Conservation (phyloP, 768 basidiomycete genomes). For the Boletus eberwhitei region DNA sequence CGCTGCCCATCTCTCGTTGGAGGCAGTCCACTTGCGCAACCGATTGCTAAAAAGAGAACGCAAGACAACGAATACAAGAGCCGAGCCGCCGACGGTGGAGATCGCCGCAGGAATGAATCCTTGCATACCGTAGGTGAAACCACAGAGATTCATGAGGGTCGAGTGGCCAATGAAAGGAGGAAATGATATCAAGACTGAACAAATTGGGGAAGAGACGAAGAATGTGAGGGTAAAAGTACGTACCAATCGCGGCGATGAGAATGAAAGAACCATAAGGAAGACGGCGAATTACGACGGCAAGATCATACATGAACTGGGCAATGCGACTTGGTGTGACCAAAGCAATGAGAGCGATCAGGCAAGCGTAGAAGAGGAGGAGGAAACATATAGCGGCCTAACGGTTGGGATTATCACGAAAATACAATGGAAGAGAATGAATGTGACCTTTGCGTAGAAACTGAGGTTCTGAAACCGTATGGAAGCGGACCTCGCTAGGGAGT, state of each 20-base stretch:
- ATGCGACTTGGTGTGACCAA: slow-evolving; percentile 62
- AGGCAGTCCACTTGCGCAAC: slow-evolving; percentile 56
- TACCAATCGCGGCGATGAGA: slow-evolving; percentile 51
- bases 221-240: slow-evolving; percentile 50
- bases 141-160: slow-evolving; percentile 54
- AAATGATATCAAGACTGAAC: slow-evolving; percentile 29
- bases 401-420: slow-evolving; percentile 9
- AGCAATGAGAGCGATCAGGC: slow-evolving; percentile 40
- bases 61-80: slow-evolving; percentile 56
- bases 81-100: slow-evolving; percentile 64
- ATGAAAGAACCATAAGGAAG: slow-evolving; percentile 61
- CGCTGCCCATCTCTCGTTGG: slow-evolving; percentile 74
- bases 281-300: slow-evolving; percentile 57
- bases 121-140: slow-evolving; percentile 79
- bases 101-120: slow-evolving; percentile 66
- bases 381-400: slow-evolving; percentile 53
- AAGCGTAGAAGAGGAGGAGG: slow-evolving; percentile 53
- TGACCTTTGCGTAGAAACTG: slow-evolving; percentile 54
- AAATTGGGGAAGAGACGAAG: slow-evolving; percentile 38
- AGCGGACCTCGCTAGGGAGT: slow-evolving; percentile 19
- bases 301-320: slow-evolving; percentile 68
- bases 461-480: slow-evolving; percentile 48
- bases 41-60: slow-evolving; percentile 55
- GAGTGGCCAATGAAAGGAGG: slow-evolving; percentile 33
- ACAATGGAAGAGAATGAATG: not conserved